Base-by-base conservation (phyloP, 495 filamentous ascomycete species). In the Stereocaulon alpinum region DNA sequence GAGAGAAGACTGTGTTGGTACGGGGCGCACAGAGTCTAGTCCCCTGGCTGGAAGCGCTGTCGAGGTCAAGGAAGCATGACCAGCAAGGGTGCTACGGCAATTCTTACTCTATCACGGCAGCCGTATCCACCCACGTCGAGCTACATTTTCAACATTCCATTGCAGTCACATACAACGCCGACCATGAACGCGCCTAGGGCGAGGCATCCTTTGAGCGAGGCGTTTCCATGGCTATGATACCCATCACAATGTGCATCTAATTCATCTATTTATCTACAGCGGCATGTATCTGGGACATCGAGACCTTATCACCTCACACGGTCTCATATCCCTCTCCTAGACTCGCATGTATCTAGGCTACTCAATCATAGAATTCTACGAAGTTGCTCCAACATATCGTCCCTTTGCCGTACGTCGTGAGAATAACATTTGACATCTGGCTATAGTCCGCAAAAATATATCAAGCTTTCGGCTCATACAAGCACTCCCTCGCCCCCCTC, bases 401-500 rank as follows among this genome's bases (percentile, higher is more conserved):
- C 17, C 10, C 30, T 18, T 32, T 9, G 30, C 29, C 5, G n/a
- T 10, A 30, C 29, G n/a, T 51, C 29, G 18, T 51, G 9, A 51
- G 3, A 30, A 11, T 1, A 32, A 30, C 15, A n/a, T 30, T 18
- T 11, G n/a, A n/a, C 32, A 3, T 51, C 47, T 51, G 17, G 6
- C 27, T 30, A 7, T 30, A 18, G 12, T 37, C 7, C 1, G 24
- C 3, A 37, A 37, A 37, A 7, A 37, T 11, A 9, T 12, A 29
- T 72, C 69, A 75, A 55, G 70, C 73, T 65, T 78, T 81, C 43
- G 77, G 74, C 71, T 91, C 89, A 68, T 86, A 90, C 55, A 94
- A 74, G 74, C 87, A 95, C 44, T 76, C 81, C 51, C 85, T 78
- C 17, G 81, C 81, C 5, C 88, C 89, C 61, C 86, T 82, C 88